Evolutionary conservation across 352 stramenopile species (phyloP).

Genomic region (Phytophthora fragariaefolia): DNA sequence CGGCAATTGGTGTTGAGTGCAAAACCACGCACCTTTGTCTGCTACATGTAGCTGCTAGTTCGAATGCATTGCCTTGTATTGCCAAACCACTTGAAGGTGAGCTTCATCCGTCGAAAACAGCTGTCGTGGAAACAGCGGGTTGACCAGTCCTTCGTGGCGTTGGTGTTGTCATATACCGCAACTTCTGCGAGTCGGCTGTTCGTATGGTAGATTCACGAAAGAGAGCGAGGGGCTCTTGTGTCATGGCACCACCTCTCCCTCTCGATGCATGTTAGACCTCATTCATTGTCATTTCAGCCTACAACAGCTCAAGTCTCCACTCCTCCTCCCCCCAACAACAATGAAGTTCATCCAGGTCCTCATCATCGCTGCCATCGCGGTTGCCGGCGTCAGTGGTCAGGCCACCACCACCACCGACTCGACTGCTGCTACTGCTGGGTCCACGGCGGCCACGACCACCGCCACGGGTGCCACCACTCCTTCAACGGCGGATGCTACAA

Average conservation of each 20-base stretch:
- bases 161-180: constrained; percentile 3
- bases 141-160: constrained; percentile 12
- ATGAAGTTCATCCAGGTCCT: constrained; percentile 45
- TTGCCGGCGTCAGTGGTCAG: constrained; percentile 30
- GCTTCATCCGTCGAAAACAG: constrained; percentile 11
- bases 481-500: neutral
- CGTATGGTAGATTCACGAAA: constrained; percentile 15
- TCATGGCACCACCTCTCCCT: constrained; percentile 12
- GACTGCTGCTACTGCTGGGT: neutral
- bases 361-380: constrained; percentile 32
- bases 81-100: neutral
- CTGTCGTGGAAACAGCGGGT: constrained; percentile 7
- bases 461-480: no score
- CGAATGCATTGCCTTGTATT: neutral
- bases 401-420: constrained; percentile 3
- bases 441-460: no score
- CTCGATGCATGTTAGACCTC: neutral
- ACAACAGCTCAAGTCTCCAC: constrained; percentile 22
- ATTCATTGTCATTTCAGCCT: constrained; percentile 26
- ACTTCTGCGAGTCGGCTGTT: constrained; percentile 15
- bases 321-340: neutral
- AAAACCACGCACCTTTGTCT: neutral
- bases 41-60: no score
- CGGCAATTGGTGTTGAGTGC: neutral
- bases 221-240: neutral